Evolutionary conservation across 768 basidiomycete species (phyloP).

Genomic region (Termitomyces sp.): DNA sequence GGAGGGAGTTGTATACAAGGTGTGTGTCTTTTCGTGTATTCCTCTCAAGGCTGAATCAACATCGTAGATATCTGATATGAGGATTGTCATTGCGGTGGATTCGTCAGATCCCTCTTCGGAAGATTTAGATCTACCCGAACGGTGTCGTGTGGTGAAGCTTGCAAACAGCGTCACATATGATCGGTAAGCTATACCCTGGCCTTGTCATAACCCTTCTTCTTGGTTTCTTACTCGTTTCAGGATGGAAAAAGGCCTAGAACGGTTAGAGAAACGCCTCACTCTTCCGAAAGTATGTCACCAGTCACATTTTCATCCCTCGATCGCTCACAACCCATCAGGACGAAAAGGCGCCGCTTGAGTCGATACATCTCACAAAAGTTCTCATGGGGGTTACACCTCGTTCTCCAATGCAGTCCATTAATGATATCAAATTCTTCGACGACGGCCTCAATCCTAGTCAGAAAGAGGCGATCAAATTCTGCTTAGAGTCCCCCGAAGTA

Average conservation of each 20-base stretch:
- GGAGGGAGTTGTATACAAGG: slow-evolving; percentile 90
- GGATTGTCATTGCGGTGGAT: slow-evolving; percentile 80
- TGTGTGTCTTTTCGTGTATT: slow-evolving; percentile 22
- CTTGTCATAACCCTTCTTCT: neutral
- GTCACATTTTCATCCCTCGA: neutral
- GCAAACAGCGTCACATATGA: slow-evolving; percentile 94
- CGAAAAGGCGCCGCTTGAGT: slow-evolving; percentile 41
- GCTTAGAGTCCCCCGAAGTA: slow-evolving; percentile 76
- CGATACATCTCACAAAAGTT: slow-evolving; percentile 59
- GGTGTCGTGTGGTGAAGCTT: slow-evolving; percentile 82
- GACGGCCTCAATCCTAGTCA: slow-evolving; percentile 79
- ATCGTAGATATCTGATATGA: slow-evolving; percentile 71
- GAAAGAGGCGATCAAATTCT: slow-evolving; percentile 78
- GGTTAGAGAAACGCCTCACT: slow-evolving; percentile 50
- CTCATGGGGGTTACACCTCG: slow-evolving; percentile 65
- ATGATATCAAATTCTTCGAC: slow-evolving; percentile 68
- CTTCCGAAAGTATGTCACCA: slow-evolving; percentile 13
- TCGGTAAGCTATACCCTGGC: slow-evolving; percentile 40
- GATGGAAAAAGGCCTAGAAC: slow-evolving; percentile 83
- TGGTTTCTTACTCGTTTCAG: slow-evolving; percentile 34
- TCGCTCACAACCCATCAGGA: slow-evolving; percentile 22
- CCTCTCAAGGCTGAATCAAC: neutral
- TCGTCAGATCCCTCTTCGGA: slow-evolving; percentile 54
- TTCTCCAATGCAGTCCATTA: slow-evolving; percentile 35
- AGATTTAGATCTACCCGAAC: slow-evolving; percentile 80